Evolutionary conservation across 2,329 filamentous ascomycete species (phyloP), one percentile per base, ranked within the genome.

Genomic region (Hawksworthiomyces lignivorus): DNA sequence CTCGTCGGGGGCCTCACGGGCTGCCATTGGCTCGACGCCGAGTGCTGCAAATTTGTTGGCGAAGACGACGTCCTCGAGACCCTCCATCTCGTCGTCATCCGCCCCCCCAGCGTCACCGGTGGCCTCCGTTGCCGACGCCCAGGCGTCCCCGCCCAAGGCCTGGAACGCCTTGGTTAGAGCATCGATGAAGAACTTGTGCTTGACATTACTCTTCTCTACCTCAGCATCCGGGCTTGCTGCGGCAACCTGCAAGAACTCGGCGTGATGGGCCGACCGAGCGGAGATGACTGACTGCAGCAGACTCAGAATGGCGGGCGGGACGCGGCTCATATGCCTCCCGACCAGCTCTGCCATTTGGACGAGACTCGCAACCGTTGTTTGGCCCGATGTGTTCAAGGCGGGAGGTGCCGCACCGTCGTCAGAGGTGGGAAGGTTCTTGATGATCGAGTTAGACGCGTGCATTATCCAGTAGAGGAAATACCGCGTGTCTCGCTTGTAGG

Each of bases 141-240:
- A n/a, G 6, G 24, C 30, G 1, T 55, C 47, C 3, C 63, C 60
- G 4, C 64, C 62, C 1, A 69, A 48, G 11, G 52, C 50, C 1
- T 56, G 24, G 27, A 67, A 68, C 1, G 60, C 59, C 4, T 61
- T 47, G 4, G 47, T 54, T 2, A 72, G 56, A 2, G 54, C 56
- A 32, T 68, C 57, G 39, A 70, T 69, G 47, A 69, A 71, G 28
- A 58, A 48, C 33, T 63, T 62, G 48, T 72, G 65, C 1, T 56
- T 55, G 3, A 43, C 46, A 44, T 69, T 69, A 43, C 59, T 65
- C 36, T 51, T 54, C 37, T 64, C 50, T 7, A 64, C 52, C 7
- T 63, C 59, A 5, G 58, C 56, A 30, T 65, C 62, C 5, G 56
- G 53, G 19, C 54, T 56, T 7, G 50, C 41, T 7, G 53, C 52